Evolutionary conservation across 1,284 basidiomycete species (phyloP).

Genomic region (Golubevia sp.): DNA sequence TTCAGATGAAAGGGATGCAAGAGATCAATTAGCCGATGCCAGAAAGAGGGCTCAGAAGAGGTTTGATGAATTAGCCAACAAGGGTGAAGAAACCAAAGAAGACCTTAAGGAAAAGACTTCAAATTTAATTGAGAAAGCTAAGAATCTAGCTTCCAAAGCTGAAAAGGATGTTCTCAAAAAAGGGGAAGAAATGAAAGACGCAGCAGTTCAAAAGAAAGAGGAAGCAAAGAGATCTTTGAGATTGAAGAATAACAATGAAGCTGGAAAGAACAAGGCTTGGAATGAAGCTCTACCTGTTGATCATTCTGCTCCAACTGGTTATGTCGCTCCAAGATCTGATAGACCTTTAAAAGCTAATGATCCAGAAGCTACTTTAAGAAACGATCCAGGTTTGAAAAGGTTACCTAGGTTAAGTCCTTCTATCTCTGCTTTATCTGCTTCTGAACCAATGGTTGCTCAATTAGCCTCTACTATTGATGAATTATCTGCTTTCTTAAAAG

Average conservation of each 20-base stretch:
- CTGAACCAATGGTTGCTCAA: conserved; percentile 85
- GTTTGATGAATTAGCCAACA: too few species aligned
- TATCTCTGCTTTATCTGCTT: conserved; percentile 76
- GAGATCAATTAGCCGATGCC: too few species aligned
- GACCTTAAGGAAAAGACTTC: not conserved
- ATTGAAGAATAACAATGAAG: not conserved
- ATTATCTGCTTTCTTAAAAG: conserved; percentile 78
- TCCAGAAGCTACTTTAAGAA: conserved; percentile 32
- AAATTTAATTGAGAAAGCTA: not conserved
- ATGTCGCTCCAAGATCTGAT: conserved; percentile 25
- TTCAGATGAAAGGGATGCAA: not conserved
- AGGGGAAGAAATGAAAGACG: not conserved
- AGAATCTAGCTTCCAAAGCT: not conserved
- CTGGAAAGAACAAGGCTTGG: not conserved
- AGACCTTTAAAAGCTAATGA: conserved; percentile 40
- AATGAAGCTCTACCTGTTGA: conserved; percentile 24
- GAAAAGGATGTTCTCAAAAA: not conserved
- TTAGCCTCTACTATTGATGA: conserved; percentile 92
- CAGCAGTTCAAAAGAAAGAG: too few species aligned
- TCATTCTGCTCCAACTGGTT: conserved; percentile 43
- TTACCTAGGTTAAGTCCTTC: conserved; percentile 78
- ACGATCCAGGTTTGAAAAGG: conserved; percentile 43
- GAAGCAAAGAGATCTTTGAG: too few species aligned
- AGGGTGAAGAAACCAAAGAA: not conserved
- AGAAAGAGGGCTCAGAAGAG: too few species aligned